These are phyloP conservation scores for Fusarium buxicola DNA, from an alignment of 2,329 filamentous ascomycete genomes.

Conservation along the genomic window DNA sequence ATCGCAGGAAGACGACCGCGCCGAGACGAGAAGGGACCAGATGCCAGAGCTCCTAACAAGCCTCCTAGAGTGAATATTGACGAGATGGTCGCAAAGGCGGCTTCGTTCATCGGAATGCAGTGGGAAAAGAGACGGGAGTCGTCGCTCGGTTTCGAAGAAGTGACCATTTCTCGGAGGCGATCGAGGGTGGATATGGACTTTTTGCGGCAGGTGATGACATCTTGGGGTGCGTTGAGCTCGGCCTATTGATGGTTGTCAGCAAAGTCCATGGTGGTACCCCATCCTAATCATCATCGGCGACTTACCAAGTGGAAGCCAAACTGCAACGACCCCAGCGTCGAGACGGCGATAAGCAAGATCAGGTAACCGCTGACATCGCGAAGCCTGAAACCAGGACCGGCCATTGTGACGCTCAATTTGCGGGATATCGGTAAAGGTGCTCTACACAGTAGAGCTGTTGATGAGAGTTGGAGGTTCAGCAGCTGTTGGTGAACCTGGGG, in stretches of 20 bases:
- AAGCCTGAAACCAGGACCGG: slow-evolving; percentile 47
- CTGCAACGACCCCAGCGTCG: slow-evolving; percentile 88
- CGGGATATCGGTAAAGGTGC: background rate
- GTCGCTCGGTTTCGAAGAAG: slow-evolving; percentile 40
- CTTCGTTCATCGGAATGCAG: slow-evolving; percentile 89
- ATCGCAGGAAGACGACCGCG: slow-evolving; percentile 82
- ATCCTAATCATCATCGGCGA: background rate
- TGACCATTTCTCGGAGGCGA: slow-evolving; percentile 46
- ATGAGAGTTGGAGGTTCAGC: slow-evolving; percentile 10
- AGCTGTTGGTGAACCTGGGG: slow-evolving; percentile 16
- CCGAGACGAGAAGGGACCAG: slow-evolving; percentile 81
- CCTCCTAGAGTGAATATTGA: slow-evolving; percentile 94
- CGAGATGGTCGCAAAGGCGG: slow-evolving; percentile 85
- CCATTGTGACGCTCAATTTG: slow-evolving; percentile 43
- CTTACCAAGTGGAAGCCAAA: slow-evolving; percentile 93
- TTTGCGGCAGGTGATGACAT: slow-evolving; percentile 88
- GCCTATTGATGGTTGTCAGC: slow-evolving; percentile 60
- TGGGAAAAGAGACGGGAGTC: slow-evolving; percentile 64
- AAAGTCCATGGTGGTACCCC: background rate
- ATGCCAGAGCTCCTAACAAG: slow-evolving; percentile 81
- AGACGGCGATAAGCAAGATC: slow-evolving; percentile 77
- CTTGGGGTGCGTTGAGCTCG: slow-evolving; percentile 94
- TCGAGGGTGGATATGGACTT: slow-evolving; percentile 53
- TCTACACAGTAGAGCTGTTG: slow-evolving; percentile 5
- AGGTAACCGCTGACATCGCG: slow-evolving; percentile 78